These are phyloP conservation scores for Clarireedia paspali DNA, from an alignment of 2,329 filamentous ascomycete species.

Conservation along the genomic window DNA sequence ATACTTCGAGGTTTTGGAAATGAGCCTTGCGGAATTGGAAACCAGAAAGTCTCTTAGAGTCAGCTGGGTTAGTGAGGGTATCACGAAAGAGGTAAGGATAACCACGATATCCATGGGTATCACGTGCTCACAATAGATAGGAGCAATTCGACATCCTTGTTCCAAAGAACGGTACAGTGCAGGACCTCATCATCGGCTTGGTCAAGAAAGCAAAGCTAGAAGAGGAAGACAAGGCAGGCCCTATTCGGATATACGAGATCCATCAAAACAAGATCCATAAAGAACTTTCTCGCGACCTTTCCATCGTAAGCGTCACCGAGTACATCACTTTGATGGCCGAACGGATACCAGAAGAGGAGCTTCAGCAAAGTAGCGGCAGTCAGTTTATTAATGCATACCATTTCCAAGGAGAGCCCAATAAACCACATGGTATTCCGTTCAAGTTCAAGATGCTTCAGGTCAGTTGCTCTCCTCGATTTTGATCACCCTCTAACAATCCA, in stretches of 20 bases:
- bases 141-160: slow-evolving; percentile 79
- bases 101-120: slow-evolving; percentile 6
- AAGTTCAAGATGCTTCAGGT: slow-evolving; percentile 79
- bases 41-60: slow-evolving; percentile 84
- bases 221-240: slow-evolving; percentile 60
- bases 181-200: slow-evolving; percentile 68
- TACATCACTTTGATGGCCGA: slow-evolving; percentile 79
- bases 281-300: slow-evolving; percentile 60
- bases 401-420: slow-evolving; percentile 82
- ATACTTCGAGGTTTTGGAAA: slow-evolving; percentile 90
- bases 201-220: slow-evolving; percentile 74
- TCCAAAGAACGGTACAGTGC: slow-evolving; percentile 73
- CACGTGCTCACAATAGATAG: slow-evolving; percentile 34
- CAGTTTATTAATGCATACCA: slow-evolving; percentile 77
- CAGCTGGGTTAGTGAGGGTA: slow-evolving; percentile 79
- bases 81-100: slow-evolving; percentile 73
- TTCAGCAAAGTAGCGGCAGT: slow-evolving; percentile 39
- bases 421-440: slow-evolving; percentile 85
- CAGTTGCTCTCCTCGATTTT: slow-evolving; percentile 28
- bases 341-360: slow-evolving; percentile 65
- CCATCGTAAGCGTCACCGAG: slow-evolving; percentile 77
- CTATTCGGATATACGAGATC: slow-evolving; percentile 74
- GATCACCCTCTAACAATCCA: slow-evolving; percentile 6
- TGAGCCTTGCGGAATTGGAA: slow-evolving; percentile 87
- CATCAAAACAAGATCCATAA: slow-evolving; percentile 80